These are phyloP conservation scores for Flaveria robusta DNA, from an alignment of 129 eudicot species.

Conservation along the genomic window DNA sequence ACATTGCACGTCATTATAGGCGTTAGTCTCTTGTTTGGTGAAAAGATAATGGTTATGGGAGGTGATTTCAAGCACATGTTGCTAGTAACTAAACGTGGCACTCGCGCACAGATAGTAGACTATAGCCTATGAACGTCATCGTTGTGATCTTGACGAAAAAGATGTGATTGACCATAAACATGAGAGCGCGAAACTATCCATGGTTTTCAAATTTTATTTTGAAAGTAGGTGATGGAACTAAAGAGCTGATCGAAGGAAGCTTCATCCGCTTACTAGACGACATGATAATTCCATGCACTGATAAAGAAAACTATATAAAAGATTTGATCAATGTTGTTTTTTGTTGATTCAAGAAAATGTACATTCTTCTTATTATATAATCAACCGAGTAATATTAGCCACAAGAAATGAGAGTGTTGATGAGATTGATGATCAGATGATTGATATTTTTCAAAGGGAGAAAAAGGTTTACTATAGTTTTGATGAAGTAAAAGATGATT, in stretches of 20 bases:
- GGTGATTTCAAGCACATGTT: no score
- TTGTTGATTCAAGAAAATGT: neutral
- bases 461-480: neutral
- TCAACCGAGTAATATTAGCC: neutral
- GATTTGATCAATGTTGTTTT: neutral
- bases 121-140: no score
- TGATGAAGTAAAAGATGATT: neutral
- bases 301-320: neutral
- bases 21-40: no score
- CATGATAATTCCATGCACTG: neutral
- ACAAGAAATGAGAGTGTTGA: neutral
- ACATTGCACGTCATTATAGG: neutral
- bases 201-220: no score
- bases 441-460: neutral
- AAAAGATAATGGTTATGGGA: no score
- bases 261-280: neutral
- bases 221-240: no score
- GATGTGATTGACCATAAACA: no score
- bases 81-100: no score
- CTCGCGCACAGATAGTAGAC: no score
- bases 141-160: no score
- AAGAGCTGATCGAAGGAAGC: neutral
- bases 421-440: neutral
- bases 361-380: neutral
- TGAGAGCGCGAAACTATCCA: no score